Conservation (phyloP, 192 early-diverging fungal species). For the Backusella mclennaniae region DNA sequence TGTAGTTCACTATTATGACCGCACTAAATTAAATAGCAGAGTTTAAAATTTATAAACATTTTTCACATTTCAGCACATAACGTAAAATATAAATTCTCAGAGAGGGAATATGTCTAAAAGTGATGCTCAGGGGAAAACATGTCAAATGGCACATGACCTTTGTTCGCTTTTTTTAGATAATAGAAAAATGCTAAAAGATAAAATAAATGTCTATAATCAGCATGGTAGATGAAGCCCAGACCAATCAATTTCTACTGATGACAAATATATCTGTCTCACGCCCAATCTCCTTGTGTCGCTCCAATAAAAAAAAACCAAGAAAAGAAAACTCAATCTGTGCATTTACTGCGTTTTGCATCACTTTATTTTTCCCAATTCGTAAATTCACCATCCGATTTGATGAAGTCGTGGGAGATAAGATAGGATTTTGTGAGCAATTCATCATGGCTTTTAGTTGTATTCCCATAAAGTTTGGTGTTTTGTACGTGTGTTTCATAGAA, state of each 20-base stretch:
- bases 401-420: constrained; percentile 9
- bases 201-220: constrained; percentile 3
- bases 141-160: constrained; percentile 1
- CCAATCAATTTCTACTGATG: constrained; percentile 1
- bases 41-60: constrained; percentile 2
- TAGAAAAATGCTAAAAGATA: neutral
- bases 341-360: constrained; percentile 3
- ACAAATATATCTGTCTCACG: constrained; percentile 1
- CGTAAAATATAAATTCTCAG: neutral
- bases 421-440: neutral
- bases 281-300: constrained; percentile 8
- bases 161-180: neutral
- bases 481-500: constrained; percentile 5
- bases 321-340: neutral
- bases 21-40: neutral
- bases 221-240: neutral
- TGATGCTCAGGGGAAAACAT: neutral
- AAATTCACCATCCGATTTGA: neutral
- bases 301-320: neutral
- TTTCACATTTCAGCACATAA: neutral
- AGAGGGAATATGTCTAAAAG: neutral
- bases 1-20: neutral
- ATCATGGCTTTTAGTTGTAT: constrained; percentile 5
- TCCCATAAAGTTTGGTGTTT: neutral
- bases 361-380: constrained; percentile 1